Evolutionary conservation across 352 stramenopile genomes (phyloP).

Genomic region (Pythium aquatile): DNA sequence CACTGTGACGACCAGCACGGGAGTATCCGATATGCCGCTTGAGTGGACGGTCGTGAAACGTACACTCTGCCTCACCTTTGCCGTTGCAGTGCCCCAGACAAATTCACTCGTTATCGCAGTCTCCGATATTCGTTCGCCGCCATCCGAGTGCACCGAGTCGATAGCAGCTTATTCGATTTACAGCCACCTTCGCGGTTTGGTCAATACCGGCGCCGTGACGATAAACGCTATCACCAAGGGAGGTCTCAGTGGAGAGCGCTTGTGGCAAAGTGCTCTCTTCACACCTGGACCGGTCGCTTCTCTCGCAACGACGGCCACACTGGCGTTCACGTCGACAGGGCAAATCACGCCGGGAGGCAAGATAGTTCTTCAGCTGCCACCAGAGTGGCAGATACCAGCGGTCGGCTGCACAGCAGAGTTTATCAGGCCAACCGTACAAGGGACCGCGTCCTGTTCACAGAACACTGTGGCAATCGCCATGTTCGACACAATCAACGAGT

Average conservation of each 20-base stretch:
- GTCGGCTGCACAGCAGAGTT: slow-evolving; percentile 34
- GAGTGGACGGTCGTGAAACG: slow-evolving; percentile 6
- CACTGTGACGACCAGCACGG: slow-evolving; percentile 14
- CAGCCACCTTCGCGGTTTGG: slow-evolving; percentile 47
- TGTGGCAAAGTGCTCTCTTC: slow-evolving; percentile 46
- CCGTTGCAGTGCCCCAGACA: slow-evolving; percentile 34
- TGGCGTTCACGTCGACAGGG: slow-evolving; percentile 44
- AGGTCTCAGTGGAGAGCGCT: slow-evolving; percentile 34
- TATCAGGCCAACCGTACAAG: slow-evolving; percentile 32
- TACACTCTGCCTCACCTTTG: slow-evolving; percentile 32
- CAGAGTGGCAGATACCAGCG: slow-evolving; percentile 40
- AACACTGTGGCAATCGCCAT: slow-evolving; percentile 41
- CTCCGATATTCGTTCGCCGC: slow-evolving; percentile 43
- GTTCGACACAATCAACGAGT: slow-evolving; percentile 38
- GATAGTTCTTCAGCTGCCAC: slow-evolving; percentile 42
- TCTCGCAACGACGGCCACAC: slow-evolving; percentile 37
- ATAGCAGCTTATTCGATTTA: slow-evolving; percentile 26
- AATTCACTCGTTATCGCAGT: slow-evolving; percentile 38
- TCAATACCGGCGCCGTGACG: slow-evolving; percentile 39
- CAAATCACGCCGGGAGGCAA: slow-evolving; percentile 33
- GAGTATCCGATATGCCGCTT: not conserved
- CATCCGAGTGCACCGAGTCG: slow-evolving; percentile 33
- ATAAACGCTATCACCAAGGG: slow-evolving; percentile 40
- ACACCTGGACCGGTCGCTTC: slow-evolving; percentile 52
- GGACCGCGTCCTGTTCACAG: slow-evolving; percentile 27